Evolutionary conservation across 2,329 filamentous ascomycete species (phyloP), one percentile per base, ranked within the genome.

Genomic region (Sporothrix protearum): DNA sequence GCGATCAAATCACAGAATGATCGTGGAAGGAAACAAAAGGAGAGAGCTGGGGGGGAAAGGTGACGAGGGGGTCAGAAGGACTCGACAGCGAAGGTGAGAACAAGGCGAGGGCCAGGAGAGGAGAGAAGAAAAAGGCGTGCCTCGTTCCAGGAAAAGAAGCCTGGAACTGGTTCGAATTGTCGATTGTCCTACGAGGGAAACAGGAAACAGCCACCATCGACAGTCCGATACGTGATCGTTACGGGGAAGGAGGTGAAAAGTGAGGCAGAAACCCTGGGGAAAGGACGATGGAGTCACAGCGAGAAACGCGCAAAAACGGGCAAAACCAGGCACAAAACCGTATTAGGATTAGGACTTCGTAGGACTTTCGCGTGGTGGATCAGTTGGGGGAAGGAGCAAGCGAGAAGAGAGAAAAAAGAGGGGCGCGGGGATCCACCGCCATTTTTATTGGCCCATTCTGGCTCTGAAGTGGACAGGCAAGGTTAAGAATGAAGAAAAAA

Each of bases 341-440:
- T 25, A n/a, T 71, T 30, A 28, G 70, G 70, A 69, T 71, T 42
- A 69, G 70, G 70, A 71, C 70, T 71, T 61, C 36, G 67, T 72
- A 72, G 71, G 71, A 72, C 71, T 72, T 69, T 69, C 49, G 67
- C 67, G 67, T 36, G 33, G 67, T 57, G 67, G 67, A 69, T 36
- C 49, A 69, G 66, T 51, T 55, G 66, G 66, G 64, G 42, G 28
- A 67, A 51, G 45, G 10, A 28, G 59, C 59, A 45, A 53, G 45
- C 14, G 64, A 67, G 30, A 25, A 22, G n/a, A 55, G 28, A 22
- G 25, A 25, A 14, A 47, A 67, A 61, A 57, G 64, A 28, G 22
- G 36, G 57, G 39, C 47, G 49, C 33, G 49, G 25, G 51, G 55
- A 33, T 39, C 9, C 30, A 53, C 6, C 45, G 14, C 36, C 0